phyloP scores from a whole-genome alignment of 2,329 filamentous ascomycete genomes.

The Ustulina deusta region DNA sequence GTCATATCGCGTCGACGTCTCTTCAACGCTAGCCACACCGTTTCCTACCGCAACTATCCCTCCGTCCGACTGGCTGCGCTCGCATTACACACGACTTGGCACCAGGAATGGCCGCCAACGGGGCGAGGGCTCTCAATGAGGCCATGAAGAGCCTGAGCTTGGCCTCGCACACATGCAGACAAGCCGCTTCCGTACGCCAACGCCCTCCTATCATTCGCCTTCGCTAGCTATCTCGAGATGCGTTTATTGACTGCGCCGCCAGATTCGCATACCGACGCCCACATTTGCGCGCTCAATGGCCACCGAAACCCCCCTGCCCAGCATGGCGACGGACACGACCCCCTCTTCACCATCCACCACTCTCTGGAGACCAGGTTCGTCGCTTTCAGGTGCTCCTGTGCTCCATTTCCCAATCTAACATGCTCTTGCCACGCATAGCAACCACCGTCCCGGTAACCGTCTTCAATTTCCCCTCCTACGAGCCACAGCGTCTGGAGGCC shows the following conservation, averaged over 20 bases:
- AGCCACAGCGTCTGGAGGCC: slow-evolving; percentile 80
- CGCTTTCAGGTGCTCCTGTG: not conserved
- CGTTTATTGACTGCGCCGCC: slow-evolving; percentile 28
- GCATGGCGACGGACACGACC: slow-evolving; percentile 53
- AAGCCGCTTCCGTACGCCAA: slow-evolving; percentile 48
- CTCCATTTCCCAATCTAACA: slow-evolving; percentile 27
- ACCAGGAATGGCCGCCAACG: slow-evolving; percentile 60
- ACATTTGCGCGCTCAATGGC: slow-evolving; percentile 68
- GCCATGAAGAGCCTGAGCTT: slow-evolving; percentile 64
- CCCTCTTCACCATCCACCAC: slow-evolving; percentile 49
- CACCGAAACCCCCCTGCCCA: slow-evolving; percentile 60
- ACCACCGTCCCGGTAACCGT: slow-evolving; percentile 83
- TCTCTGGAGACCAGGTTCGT: slow-evolving; percentile 61
- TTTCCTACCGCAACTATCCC: not conserved
- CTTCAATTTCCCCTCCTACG: slow-evolving; percentile 89
- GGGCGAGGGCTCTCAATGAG: slow-evolving; percentile 64
- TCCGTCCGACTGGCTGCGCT: not conserved
- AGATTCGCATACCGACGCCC: slow-evolving; percentile 47
- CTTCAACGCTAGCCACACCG: not conserved
- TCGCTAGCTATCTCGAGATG: not conserved
- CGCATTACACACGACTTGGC: slow-evolving; percentile 1
- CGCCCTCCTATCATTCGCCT: not conserved
- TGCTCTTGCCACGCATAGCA: slow-evolving; percentile 53
- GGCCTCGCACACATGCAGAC: slow-evolving; percentile 58
- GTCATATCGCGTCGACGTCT: not conserved